phyloP scores from a whole-genome alignment of 116 monocot species.

The Dioscorea cayenensis region DNA sequence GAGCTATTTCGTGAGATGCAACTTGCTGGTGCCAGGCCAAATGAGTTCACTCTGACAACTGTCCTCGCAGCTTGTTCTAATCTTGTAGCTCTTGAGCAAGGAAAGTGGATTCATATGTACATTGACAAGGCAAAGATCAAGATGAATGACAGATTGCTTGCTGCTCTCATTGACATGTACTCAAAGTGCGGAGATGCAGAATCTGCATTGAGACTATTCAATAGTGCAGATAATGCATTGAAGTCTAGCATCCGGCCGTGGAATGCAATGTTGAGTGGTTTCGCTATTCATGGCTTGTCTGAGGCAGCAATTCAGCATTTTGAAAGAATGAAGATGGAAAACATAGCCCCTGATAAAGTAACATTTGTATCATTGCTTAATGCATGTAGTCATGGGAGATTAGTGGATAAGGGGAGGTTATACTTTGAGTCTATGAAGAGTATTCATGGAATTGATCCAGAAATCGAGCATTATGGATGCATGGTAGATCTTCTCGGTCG shows the following conservation, averaged over 20 bases:
- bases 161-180: constrained; percentile 56
- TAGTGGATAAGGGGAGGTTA: constrained; percentile 32
- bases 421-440: constrained; percentile 47
- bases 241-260: constrained; percentile 28
- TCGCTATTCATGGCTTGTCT: constrained; percentile 43
- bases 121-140: constrained; percentile 22
- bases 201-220: constrained; percentile 20
- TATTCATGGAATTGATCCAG: constrained; percentile 27
- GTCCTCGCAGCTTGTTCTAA: constrained; percentile 50
- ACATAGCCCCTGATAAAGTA: constrained; percentile 32
- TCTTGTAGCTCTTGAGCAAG: constrained; percentile 50
- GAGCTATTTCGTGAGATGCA: constrained; percentile 49
- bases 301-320: constrained; percentile 38
- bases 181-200: constrained; percentile 43
- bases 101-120: constrained; percentile 44
- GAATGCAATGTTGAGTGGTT: constrained; percentile 50
- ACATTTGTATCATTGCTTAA: constrained; percentile 57
- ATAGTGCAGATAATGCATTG: not conserved
- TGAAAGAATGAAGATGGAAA: constrained; percentile 27
- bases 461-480: constrained; percentile 66
- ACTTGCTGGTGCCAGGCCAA: constrained; percentile 18
- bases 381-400: constrained; percentile 57
- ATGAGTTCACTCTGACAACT: constrained; percentile 49
- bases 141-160: constrained; percentile 45
- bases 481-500: constrained; percentile 59